Conservation (phyloP, 768 basidiomycete genomes). For the Floccularia luteovirens region DNA sequence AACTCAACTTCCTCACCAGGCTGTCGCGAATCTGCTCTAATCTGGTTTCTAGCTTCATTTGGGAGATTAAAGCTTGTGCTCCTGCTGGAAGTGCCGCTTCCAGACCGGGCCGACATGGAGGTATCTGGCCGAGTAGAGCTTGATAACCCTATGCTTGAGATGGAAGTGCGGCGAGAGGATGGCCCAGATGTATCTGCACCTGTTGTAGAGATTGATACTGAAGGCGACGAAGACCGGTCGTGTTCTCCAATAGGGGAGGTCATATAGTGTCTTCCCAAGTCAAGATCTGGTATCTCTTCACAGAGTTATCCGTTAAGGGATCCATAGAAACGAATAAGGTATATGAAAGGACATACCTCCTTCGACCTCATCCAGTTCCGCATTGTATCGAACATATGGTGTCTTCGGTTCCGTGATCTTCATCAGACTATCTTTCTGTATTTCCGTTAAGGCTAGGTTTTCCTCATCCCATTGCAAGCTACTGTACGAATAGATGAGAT, state of each 20-base stretch:
- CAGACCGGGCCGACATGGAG: conserved; percentile 48
- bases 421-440: conserved; percentile 94
- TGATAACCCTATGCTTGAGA: conserved; percentile 49
- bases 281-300: conserved; percentile 78
- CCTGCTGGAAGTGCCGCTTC: conserved; percentile 59
- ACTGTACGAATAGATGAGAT: conserved; percentile 15
- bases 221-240: conserved; percentile 26
- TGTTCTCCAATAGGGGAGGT: conserved; percentile 19
- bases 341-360: conserved; percentile 70
- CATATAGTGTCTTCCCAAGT: conserved; percentile 39
- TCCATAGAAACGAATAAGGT: not conserved
- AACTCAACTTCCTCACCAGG: conserved; percentile 64
- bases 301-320: conserved; percentile 4
- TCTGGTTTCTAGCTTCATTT: conserved; percentile 54
- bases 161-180: conserved; percentile 68
- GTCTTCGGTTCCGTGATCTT: conserved; percentile 99
- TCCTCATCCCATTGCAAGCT: conserved; percentile 94
- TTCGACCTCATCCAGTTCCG: conserved; percentile 78
- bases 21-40: conserved; percentile 48
- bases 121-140: conserved; percentile 31
- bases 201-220: conserved; percentile 54
- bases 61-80: conserved; percentile 84
- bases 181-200: conserved; percentile 56
- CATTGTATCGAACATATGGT: conserved; percentile 88
- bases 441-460: conserved; percentile 87